Percentiles rank a stretch among this genome's conserved stretches.
These are phyloP conservation scores for Lippia alba DNA, from an alignment of 305 asterid species.

Conservation along the genomic window DNA sequence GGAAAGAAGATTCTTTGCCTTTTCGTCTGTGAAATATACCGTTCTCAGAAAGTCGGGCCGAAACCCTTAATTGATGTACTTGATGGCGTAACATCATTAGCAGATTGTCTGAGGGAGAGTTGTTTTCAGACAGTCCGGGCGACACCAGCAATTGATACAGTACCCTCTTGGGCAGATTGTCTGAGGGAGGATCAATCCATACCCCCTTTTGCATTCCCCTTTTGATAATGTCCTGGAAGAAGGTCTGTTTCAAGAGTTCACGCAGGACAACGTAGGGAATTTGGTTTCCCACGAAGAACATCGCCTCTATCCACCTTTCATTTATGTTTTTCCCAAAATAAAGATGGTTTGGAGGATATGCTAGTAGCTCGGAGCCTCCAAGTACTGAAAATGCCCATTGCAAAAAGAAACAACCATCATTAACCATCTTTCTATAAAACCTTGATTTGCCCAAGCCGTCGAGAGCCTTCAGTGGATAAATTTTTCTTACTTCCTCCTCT, in stretches of 20 bases:
- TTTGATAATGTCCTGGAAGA: constrained; percentile 8
- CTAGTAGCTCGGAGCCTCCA: background rate
- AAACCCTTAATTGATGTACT: no score
- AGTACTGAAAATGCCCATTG: constrained; percentile 24
- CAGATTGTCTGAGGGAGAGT: no score
- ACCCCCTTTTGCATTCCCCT: background rate
- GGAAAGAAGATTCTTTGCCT: background rate
- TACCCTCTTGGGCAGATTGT: background rate
- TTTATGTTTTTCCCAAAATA: background rate
- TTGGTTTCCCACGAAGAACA: background rate
- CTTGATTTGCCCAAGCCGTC: background rate
- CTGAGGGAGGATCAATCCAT: background rate
- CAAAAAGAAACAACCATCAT: constrained; percentile 27
- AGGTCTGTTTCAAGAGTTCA: constrained; percentile 1
- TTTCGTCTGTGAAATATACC: no score
- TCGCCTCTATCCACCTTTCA: background rate
- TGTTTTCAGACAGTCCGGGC: background rate
- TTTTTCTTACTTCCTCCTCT: background rate
- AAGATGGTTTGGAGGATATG: background rate
- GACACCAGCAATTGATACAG: background rate
- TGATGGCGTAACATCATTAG: no score
- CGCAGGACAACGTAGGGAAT: background rate
- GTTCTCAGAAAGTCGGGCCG: background rate
- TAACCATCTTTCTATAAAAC: background rate
- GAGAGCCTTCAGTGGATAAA: background rate